Evolutionary conservation across 129 eudicot species (phyloP), one percentile per base, ranked within the genome.

Genomic region (Mikania micrantha): DNA sequence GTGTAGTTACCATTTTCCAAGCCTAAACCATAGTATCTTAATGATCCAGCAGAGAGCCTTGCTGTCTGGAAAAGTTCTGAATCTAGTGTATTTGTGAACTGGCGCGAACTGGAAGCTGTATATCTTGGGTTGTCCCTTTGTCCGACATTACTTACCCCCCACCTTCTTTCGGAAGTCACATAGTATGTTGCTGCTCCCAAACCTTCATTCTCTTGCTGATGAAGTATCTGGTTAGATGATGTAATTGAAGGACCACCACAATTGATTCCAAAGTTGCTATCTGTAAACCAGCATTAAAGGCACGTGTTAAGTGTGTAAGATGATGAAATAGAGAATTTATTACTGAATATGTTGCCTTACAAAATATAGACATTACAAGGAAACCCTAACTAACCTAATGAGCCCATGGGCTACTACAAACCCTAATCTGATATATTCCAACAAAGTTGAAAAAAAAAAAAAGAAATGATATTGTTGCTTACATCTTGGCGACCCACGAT

Each of bases 111-210:
- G 44, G 69, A 54, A 5, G 1, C 19, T 45, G 57, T 69, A 31
- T 85, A 79, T 35, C 4, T 9, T 24, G 80, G 87, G 79, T 78
- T 81, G 13, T 20, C 72, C 47, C 82, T 80, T 6, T 52, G 75
- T 63, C 96, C 96, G 15, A 73, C 91, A 82, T 92, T 92, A 58
- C 95, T 85, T 39, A 92, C 96, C 3, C 87, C 98, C 98, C 98
- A 91, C 69, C 90, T 85, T 27, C 77, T 69, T 45, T 69, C 63
- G 9, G 78, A 32, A 24, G 67, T 69, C 54, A 83, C 76, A 69
- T 72, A 77, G 44, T 85, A 85, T 35, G 85, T 64, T 21, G 94
- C 87, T 13, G 91, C 87, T 22, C 98, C 98, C 35, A 84, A 81
- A n/a, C 75, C 25, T 42, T 76, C 85, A 40, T 71, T 80, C 0